These are phyloP conservation scores for Dovyalis caffra DNA, from an alignment of 345 rosid species.

Conservation along the genomic window DNA sequence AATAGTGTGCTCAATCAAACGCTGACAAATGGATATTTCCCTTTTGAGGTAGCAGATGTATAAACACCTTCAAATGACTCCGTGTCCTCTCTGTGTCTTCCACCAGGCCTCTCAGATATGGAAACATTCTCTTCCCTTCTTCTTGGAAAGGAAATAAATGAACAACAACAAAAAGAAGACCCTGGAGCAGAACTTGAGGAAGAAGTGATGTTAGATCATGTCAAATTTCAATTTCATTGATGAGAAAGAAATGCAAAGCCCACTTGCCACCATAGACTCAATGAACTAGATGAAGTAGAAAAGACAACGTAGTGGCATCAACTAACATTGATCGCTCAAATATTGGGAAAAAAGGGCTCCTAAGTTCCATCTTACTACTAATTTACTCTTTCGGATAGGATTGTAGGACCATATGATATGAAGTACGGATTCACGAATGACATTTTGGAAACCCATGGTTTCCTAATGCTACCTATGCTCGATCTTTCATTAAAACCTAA, in stretches of 20 bases:
- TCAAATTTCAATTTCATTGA: neutral
- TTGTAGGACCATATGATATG: slow-evolving; percentile 4
- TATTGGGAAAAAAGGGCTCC: neutral
- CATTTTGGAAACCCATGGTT: slow-evolving; percentile 8
- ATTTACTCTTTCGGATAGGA: neutral
- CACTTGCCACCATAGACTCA: neutral
- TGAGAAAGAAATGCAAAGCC: neutral
- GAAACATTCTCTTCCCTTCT: too few species aligned
- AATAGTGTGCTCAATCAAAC: too few species aligned
- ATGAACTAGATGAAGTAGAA: neutral
- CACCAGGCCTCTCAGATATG: too few species aligned
- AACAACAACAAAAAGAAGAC: too few species aligned
- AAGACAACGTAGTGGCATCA: slow-evolving; percentile 24
- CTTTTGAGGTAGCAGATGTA: too few species aligned
- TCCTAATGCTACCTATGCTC: neutral
- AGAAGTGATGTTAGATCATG: too few species aligned
- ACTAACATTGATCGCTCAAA: slow-evolving; percentile 18
- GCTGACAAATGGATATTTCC: too few species aligned
- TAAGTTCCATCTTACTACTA: too few species aligned
- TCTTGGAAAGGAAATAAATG: too few species aligned
- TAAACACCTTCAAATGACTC: too few species aligned
- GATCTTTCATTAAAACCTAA: neutral
- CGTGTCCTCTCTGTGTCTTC: too few species aligned
- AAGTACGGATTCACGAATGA: slow-evolving; percentile 18
- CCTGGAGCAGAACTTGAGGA: too few species aligned